Percentiles rank a stretch among this genome's conserved stretches.
Evolutionary conservation across 179 eudicot species (phyloP).

Genomic region (Corrigiola litoralis): DNA sequence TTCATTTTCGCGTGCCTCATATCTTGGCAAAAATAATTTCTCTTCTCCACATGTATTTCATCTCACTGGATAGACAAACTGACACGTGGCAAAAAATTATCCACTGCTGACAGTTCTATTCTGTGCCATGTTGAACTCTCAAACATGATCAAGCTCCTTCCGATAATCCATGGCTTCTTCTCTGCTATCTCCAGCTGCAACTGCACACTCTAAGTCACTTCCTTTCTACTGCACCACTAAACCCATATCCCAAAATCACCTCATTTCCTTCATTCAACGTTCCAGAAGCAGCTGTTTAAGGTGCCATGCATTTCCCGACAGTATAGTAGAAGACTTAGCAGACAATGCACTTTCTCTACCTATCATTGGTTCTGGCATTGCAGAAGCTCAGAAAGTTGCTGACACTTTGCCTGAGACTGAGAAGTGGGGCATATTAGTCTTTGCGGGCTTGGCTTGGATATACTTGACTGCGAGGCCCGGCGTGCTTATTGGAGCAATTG

Average conservation of each 20-base stretch:
- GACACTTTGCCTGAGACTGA: conserved; percentile 51
- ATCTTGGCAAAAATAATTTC: no score
- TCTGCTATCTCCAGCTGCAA: conserved; percentile 50
- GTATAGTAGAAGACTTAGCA: conserved; percentile 31
- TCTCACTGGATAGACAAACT: conserved; percentile 32
- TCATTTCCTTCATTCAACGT: conserved; percentile 25
- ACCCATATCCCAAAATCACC: conserved; percentile 29
- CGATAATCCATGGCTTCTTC: conserved; percentile 56
- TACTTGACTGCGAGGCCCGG: conserved; percentile 95
- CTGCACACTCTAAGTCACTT: conserved; percentile 31
- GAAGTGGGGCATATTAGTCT: conserved; percentile 56
- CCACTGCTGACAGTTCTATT: conserved; percentile 46
- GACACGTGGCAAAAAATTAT: conserved; percentile 45
- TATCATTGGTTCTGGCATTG: conserved; percentile 35
- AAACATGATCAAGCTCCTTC: conserved; percentile 7
- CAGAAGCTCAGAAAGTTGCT: conserved; percentile 37
- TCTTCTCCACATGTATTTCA: conserved; percentile 10
- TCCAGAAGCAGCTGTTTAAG: conserved; percentile 26
- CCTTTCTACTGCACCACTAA: conserved; percentile 29
- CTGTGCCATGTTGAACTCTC: background rate
- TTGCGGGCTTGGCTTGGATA: conserved; percentile 68
- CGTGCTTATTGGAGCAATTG: conserved; percentile 79
- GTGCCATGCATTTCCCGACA: conserved; percentile 51
- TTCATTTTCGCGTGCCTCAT: no score
- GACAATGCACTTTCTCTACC: conserved; percentile 41